phyloP scores from a whole-genome alignment of 1,284 basidiomycete genomes.

The Microbotryum lychnidis-dioicae region DNA sequence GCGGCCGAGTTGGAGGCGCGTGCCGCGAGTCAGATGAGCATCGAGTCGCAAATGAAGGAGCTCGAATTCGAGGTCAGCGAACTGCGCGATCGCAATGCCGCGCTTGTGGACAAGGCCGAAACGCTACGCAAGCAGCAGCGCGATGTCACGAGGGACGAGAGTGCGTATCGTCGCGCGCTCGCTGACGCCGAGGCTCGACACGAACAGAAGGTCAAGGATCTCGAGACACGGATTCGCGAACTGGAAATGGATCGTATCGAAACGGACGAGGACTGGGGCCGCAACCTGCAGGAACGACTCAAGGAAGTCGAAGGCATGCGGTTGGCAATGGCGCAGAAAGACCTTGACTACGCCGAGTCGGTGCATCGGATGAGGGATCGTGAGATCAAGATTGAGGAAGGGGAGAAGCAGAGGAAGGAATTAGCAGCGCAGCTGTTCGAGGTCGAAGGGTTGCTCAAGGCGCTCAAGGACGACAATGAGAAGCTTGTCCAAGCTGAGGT shows the following conservation, averaged over 20 bases:
- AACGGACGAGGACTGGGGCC: constrained; percentile 65
- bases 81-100: constrained; percentile 45
- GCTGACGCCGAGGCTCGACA: constrained; percentile 66
- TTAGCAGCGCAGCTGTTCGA: constrained; percentile 41
- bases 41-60: constrained; percentile 70
- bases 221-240: constrained; percentile 49
- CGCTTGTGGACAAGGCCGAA: constrained; percentile 24
- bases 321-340: constrained; percentile 49
- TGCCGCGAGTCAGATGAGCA: constrained; percentile 59
- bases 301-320: constrained; percentile 68
- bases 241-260: constrained; percentile 67
- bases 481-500: constrained; percentile 43
- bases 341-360: constrained; percentile 47
- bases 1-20: constrained; percentile 80
- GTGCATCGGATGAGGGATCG: constrained; percentile 44
- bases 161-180: constrained; percentile 64
- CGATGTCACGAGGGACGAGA: constrained; percentile 26
- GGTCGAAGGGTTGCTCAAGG: constrained; percentile 43
- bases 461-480: constrained; percentile 44
- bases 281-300: constrained; percentile 62
- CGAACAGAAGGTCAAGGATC: constrained; percentile 61
- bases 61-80: constrained; percentile 77
- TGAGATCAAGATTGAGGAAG: constrained; percentile 50
- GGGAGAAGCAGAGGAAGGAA: constrained; percentile 47
- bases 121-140: constrained; percentile 38